Conservation (phyloP, 2,329 filamentous ascomycete species). For the Trichoderma guizhouense region DNA sequence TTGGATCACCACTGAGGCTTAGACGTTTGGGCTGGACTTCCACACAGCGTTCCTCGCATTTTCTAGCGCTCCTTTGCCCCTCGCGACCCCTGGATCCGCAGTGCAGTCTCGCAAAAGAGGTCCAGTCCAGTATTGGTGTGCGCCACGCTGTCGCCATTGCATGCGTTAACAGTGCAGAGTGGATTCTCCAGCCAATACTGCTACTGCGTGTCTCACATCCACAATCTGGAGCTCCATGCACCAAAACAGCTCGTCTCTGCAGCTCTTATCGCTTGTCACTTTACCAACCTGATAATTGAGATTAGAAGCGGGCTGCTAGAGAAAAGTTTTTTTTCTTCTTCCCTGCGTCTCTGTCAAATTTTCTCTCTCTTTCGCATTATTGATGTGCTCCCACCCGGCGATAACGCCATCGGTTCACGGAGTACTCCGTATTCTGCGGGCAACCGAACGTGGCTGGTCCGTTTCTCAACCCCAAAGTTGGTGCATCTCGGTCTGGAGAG, state of each 20-base stretch:
- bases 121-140: neutral
- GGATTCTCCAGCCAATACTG: neutral
- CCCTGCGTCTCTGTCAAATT: neutral
- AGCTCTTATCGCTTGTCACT: constrained; percentile 13
- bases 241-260: neutral
- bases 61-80: neutral
- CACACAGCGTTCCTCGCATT: constrained; percentile 10
- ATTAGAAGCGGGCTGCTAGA: neutral
- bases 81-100: constrained; percentile 1
- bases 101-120: neutral
- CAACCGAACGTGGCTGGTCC: neutral
- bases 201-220: neutral
- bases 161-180: neutral
- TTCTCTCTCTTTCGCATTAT: neutral
- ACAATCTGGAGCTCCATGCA: neutral
- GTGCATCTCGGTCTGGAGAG: neutral
- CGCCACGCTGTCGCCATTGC: neutral
- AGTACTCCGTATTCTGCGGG: neutral
- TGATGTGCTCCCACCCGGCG: neutral
- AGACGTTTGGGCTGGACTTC: constrained; percentile 15
- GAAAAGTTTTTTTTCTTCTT: neutral
- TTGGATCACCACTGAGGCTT: constrained; percentile 17
- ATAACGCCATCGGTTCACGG: constrained; percentile 15
- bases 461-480: neutral
- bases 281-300: neutral